These are phyloP conservation scores for Amyloporia xantha DNA, from an alignment of 768 basidiomycete species.

Conservation along the genomic window DNA sequence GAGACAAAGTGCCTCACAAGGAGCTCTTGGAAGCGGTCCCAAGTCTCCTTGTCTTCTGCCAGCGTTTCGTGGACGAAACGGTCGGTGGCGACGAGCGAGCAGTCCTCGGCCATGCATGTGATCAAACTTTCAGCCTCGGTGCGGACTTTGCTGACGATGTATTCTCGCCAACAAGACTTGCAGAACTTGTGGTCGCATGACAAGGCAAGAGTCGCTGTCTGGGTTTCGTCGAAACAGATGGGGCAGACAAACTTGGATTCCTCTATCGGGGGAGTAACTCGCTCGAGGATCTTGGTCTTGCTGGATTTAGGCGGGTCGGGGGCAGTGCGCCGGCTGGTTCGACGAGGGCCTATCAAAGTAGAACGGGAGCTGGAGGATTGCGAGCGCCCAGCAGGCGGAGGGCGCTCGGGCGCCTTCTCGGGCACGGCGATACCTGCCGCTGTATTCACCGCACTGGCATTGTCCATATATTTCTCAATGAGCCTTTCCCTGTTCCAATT, in stretches of 20 bases:
- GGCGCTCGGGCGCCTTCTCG: constrained; percentile 19
- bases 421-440: constrained; percentile 64
- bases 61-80: constrained; percentile 53
- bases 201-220: constrained; percentile 58
- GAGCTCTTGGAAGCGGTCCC: constrained; percentile 77
- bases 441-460: constrained; percentile 60
- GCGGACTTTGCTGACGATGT: constrained; percentile 72
- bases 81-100: constrained; percentile 59
- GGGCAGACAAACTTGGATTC: constrained; percentile 74
- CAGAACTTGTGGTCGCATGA: constrained; percentile 85
- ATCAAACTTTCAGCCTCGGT: constrained; percentile 72
- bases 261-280: constrained; percentile 20
- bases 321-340: constrained; percentile 19
- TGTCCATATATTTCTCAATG: constrained; percentile 97
- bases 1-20: constrained; percentile 87
- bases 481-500: constrained; percentile 96
- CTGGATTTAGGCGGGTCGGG: constrained; percentile 19
- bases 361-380: constrained; percentile 33
- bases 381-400: constrained; percentile 20
- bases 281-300: constrained; percentile 23
- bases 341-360: constrained; percentile 24
- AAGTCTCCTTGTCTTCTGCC: constrained; percentile 45
- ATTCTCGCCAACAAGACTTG: constrained; percentile 77
- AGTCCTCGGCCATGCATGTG: constrained; percentile 78
- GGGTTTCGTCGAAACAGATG: constrained; percentile 83